These are phyloP conservation scores for Pleurotus ostreatus DNA, from an alignment of 768 basidiomycete species.

Conservation along the genomic window DNA sequence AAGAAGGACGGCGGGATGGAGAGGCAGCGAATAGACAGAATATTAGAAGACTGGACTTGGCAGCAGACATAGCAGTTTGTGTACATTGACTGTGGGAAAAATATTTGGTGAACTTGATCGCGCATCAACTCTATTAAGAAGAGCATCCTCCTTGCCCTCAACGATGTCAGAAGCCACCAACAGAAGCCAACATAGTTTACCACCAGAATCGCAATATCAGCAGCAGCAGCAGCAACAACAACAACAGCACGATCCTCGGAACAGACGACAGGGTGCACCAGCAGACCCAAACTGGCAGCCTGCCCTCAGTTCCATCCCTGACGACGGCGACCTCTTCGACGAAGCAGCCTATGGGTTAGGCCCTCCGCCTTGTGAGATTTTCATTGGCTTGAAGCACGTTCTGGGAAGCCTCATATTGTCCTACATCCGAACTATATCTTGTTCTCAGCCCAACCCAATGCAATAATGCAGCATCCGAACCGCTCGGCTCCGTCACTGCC, in stretches of 20 bases:
- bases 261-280: constrained; percentile 8
- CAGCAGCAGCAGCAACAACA: background rate
- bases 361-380: background rate
- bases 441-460: constrained; percentile 11
- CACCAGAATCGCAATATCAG: background rate
- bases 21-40: constrained; percentile 67
- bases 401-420: background rate
- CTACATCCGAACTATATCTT: background rate
- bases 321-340: constrained; percentile 18
- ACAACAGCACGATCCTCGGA: background rate
- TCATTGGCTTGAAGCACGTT: background rate
- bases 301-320: constrained; percentile 12
- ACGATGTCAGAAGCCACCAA: constrained; percentile 2
- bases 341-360: constrained; percentile 4
- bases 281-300: constrained; percentile 12
- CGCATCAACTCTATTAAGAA: background rate
- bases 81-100: constrained; percentile 15
- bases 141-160: background rate
- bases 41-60: constrained; percentile 70
- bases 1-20: constrained; percentile 51
- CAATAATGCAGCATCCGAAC: constrained; percentile 42
- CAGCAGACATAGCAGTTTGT: background rate
- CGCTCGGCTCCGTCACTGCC: constrained; percentile 44
- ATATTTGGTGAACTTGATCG: background rate
- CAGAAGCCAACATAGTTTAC: background rate